A percentile compares a stretch with the other conserved stretches of the same genome.
phyloP scores from a whole-genome alignment of 176 grass and related monocot species.

The Echinochloa phyllopogon region DNA sequence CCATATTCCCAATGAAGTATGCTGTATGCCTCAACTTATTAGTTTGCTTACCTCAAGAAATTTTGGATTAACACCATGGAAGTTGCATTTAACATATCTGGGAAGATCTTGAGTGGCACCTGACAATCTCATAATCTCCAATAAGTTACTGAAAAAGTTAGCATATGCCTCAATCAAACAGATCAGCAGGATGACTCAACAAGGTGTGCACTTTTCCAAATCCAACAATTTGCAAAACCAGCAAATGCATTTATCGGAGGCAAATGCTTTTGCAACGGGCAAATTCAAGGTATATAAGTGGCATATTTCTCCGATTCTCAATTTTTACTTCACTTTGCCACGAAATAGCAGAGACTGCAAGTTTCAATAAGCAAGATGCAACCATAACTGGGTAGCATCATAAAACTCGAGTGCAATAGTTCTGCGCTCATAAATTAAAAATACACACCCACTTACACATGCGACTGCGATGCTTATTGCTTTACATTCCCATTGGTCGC shows the following conservation, averaged over 20 bases:
- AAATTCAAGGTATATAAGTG: constrained; percentile 9
- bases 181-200: background rate
- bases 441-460: too few species aligned
- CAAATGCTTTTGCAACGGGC: background rate
- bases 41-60: constrained; percentile 87
- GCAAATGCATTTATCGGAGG: background rate
- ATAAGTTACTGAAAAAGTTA: constrained; percentile 6
- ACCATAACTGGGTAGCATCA: background rate
- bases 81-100: constrained; percentile 86
- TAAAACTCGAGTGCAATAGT: background rate
- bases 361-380: constrained; percentile 11
- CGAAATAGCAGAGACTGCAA: background rate
- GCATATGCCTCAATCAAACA: constrained; percentile 14
- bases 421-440: background rate
- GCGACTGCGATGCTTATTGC: too few species aligned
- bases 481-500: too few species aligned
- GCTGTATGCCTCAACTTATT: constrained; percentile 74
- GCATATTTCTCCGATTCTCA: background rate
- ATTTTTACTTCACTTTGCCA: background rate
- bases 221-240: constrained; percentile 12
- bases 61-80: constrained; percentile 95
- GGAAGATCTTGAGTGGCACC: constrained; percentile 89
- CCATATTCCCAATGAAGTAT: constrained; percentile 98
- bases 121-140: constrained; percentile 87
- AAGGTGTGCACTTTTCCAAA: background rate